Evolutionary conservation across 805 yeast species (phyloP).

Genomic region (Metschnikowia matae): DNA sequence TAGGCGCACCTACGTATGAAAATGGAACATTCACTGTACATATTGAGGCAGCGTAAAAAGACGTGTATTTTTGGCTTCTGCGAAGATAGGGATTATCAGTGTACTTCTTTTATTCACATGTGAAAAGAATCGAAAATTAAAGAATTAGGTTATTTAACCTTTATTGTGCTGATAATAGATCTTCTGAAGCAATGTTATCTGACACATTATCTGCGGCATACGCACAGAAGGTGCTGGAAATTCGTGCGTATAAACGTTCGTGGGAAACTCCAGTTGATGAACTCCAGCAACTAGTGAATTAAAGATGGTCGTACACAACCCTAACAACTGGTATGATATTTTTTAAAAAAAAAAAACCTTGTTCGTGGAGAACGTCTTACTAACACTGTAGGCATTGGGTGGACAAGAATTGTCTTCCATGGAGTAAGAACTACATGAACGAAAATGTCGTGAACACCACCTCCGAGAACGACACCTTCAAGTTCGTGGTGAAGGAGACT

Average conservation of each 20-base stretch:
- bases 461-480: slow-evolving; percentile 23
- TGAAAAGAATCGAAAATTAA: no score
- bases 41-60: no score
- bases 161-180: neutral
- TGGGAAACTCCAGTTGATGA: neutral
- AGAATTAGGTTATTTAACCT: no score
- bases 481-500: slow-evolving; percentile 35
- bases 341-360: neutral
- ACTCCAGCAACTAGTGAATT: neutral
- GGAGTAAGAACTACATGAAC: slow-evolving; percentile 53
- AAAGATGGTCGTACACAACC: slow-evolving; percentile 63
- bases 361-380: slow-evolving; percentile 6
- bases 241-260: slow-evolving; percentile 1
- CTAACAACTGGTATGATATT: slow-evolving; percentile 57
- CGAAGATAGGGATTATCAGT: neutral
- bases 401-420: slow-evolving; percentile 61
- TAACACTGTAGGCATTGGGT: slow-evolving; percentile 60
- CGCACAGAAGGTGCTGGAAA: slow-evolving; percentile 4
- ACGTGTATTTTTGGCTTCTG: neutral
- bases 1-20: neutral
- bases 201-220: neutral
- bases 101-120: neutral
- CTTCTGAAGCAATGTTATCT: neutral
- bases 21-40: neutral
- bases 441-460: slow-evolving; percentile 31